phyloP scores from a whole-genome alignment of 345 rosid species.

The Fremontodendron californicum region DNA sequence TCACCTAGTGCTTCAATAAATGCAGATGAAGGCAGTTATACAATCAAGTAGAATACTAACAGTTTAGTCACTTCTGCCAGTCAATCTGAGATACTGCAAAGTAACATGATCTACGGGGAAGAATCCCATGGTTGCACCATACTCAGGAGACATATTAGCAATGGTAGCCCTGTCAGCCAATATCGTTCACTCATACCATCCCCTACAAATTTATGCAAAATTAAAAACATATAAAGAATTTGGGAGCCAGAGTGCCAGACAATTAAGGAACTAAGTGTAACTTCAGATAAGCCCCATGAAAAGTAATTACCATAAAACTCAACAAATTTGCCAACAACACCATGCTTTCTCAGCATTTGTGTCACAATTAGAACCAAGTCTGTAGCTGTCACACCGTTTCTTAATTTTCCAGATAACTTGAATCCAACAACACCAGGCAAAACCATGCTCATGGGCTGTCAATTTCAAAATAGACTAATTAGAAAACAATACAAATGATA shows the following conservation, averaged over 20 bases:
- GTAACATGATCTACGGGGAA: conserved; percentile 99
- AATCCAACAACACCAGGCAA: conserved; percentile 99
- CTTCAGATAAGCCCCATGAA: conserved; percentile 15
- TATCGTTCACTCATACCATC: conserved; percentile 83
- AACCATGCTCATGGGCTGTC: conserved; percentile 99
- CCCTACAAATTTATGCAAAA: conserved; percentile 40
- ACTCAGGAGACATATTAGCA: conserved; percentile 99
- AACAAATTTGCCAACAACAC: conserved; percentile 98
- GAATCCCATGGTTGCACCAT: conserved; percentile 99
- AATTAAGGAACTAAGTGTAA: background rate
- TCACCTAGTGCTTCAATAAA: conserved; percentile 14
- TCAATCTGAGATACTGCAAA: conserved; percentile 84
- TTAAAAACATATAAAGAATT: background rate
- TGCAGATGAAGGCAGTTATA: conserved; percentile 9
- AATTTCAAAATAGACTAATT: conserved; percentile 9
- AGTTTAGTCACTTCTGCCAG: conserved; percentile 96
- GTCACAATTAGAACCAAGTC: conserved; percentile 96
- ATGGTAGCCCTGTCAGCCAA: conserved; percentile 99
- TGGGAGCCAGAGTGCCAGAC: background rate
- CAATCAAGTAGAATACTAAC: conserved; percentile 41
- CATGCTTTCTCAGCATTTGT: conserved; percentile 98
- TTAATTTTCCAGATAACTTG: conserved; percentile 79
- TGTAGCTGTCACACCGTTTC: conserved; percentile 92
- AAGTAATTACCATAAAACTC: conserved; percentile 82
- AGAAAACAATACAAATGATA: conserved; percentile 9